Base-by-base conservation (phyloP, 805 yeast genomes). In the Pichia rugopelliculosa region DNA sequence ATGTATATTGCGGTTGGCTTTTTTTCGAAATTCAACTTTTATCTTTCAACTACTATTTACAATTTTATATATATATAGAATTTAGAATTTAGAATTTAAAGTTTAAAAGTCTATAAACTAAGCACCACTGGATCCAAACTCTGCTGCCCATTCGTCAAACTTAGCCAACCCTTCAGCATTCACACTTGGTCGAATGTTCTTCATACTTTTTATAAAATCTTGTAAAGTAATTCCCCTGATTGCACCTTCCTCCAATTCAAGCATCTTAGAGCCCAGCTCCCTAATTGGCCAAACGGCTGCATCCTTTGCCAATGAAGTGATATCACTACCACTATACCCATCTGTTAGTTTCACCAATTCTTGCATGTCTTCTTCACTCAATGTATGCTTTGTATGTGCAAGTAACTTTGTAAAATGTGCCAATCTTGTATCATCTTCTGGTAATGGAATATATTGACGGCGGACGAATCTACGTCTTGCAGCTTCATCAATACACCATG, bases 241-340 rank as follows among this genome's bases (percentile, higher is more conserved):
- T 50, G 79, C 80, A 46, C 84, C 87, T 33, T 87, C 80, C 2
- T 87, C 74, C 1, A 82, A 76, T 60, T 70, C 64, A 53, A 91
- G 71, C 47, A 91, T 74, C 41, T 83, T 80, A 50, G 91, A 97
- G 2, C 98, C 97, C 22, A 91, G 68, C 37, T 88, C 84, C 53
- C 99, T 74, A 34, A 93, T 70, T 1, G 99, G 98, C 1, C 96
- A 96, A 97, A 91, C 90, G 1, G 99, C 97, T 3, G 96, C 95
- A 63, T 91, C 97, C 65, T 90, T 93, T 1, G 97, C 96, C 51
- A 91, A 66, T 1, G 96, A 90, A 0, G 97, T 89, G 39, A 91
- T 76, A 66, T 91, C 99, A 54, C 93, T 82, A 2, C 96, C 96
- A n/a, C 96, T 86, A 65, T 82, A 88, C 4, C 62, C 60, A 9